A percentile compares a stretch with the other conserved stretches of the same genome.
Conservation (phyloP, 2,329 filamentous ascomycete genomes). For the Xylaria polymorpha region DNA sequence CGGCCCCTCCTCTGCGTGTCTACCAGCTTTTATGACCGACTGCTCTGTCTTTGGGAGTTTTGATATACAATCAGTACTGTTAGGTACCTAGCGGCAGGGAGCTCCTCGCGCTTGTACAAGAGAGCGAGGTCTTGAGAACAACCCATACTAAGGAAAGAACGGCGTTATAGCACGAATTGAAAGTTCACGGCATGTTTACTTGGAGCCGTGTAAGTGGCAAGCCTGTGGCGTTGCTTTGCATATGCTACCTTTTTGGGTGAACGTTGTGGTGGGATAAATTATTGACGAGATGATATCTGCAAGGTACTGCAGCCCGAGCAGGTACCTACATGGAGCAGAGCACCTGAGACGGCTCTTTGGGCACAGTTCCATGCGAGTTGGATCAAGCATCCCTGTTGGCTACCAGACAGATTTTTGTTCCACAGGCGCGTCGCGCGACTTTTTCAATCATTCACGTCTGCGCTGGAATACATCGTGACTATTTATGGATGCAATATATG, state of each 20-base stretch:
- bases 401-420: conserved; percentile 1
- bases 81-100: not conserved
- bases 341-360: conserved; percentile 14
- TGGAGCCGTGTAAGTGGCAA: not conserved
- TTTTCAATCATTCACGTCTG: conserved; percentile 3
- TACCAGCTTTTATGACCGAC: conserved; percentile 81
- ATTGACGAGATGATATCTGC: conserved; percentile 6
- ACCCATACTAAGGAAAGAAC: not conserved
- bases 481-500: not conserved
- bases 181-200: not conserved
- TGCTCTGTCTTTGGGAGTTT: conserved; percentile 73
- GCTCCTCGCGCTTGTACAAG: not conserved
- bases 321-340: not conserved
- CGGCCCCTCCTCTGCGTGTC: conserved; percentile 65
- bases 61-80: conserved; percentile 8
- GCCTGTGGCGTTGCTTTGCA: not conserved
- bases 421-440: conserved; percentile 27
- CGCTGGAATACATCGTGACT: not conserved
- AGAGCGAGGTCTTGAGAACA: not conserved
- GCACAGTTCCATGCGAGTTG: conserved; percentile 3
- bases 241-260: not conserved
- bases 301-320: conserved; percentile 12
- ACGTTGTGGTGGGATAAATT: conserved; percentile 8
- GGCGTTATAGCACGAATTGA: not conserved
- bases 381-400: conserved; percentile 16